These are phyloP conservation scores for Chlorophyllum brunneum DNA, from an alignment of 768 basidiomycete genomes.

Conservation along the genomic window DNA sequence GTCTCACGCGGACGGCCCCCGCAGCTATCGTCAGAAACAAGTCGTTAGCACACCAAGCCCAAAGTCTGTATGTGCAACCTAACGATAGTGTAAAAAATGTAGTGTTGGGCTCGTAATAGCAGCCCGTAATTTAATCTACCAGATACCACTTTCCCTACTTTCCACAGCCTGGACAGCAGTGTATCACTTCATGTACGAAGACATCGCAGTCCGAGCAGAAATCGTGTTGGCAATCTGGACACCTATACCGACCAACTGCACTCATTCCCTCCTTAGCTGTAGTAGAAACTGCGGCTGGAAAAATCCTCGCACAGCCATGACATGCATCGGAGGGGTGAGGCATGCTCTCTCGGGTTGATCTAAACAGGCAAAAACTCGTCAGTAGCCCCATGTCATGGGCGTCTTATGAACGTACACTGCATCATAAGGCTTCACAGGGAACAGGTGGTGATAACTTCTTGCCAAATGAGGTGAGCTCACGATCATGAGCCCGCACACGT, in stretches of 20 bases:
- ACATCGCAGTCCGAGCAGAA: conserved; percentile 97
- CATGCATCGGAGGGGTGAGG: conserved; percentile 43
- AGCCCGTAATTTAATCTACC: too few relatives aligned
- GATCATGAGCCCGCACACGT: conserved; percentile 96
- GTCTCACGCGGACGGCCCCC: too few relatives aligned
- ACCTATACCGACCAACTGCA: conserved; percentile 82
- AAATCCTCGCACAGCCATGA: conserved; percentile 74
- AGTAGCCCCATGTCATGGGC: conserved; percentile 4
- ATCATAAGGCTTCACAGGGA: conserved; percentile 86
- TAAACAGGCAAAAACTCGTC: conserved; percentile 13
- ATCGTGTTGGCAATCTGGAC: conserved; percentile 79
- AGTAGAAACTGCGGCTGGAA: conserved; percentile 44
- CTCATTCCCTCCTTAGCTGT: conserved; percentile 65
- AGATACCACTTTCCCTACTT: too few relatives aligned
- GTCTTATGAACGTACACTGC: conserved; percentile 61
- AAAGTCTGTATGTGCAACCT: too few relatives aligned
- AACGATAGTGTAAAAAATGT: too few relatives aligned
- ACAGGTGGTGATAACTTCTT: conserved; percentile 91
- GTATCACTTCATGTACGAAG: conserved; percentile 92
- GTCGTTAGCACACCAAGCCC: too few relatives aligned
- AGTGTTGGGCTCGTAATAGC: too few relatives aligned
- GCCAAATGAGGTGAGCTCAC: conserved; percentile 97
- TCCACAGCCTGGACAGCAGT: conserved; percentile 89
- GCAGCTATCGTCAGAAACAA: too few relatives aligned
- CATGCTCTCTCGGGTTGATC: conserved; percentile 37